A percentile compares a stretch with the other conserved stretches of the same genome.
Evolutionary conservation across 176 grass and related monocot genomes (phyloP).

Genomic region (Secale cereale): DNA sequence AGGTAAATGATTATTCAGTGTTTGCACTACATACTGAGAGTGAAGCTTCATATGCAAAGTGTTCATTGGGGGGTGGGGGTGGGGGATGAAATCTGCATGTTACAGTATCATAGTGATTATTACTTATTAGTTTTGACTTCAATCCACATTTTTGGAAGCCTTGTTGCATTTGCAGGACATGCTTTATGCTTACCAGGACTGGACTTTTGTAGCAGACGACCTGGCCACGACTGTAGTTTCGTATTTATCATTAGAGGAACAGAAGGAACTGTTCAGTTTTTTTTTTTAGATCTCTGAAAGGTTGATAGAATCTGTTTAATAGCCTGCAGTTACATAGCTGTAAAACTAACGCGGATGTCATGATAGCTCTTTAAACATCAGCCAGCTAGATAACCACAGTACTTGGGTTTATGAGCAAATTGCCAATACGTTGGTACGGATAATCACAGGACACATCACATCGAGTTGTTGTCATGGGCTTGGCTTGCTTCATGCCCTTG

Average conservation of each 20-base stretch:
- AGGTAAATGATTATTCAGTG: constrained; percentile 50
- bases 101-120: background rate
- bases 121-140: background rate
- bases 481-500: background rate
- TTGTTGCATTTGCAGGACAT: background rate
- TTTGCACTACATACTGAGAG: background rate
- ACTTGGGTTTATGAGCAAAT: background rate
- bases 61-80: background rate
- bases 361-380: background rate
- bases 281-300: background rate
- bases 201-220: background rate
- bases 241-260: background rate
- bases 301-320: background rate
- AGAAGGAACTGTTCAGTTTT: background rate
- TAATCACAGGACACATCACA: background rate
- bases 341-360: background rate
- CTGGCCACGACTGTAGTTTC: background rate
- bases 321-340: background rate
- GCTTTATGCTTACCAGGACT: background rate
- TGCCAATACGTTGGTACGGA: background rate
- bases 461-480: background rate
- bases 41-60: background rate
- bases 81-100: background rate
- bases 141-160: background rate
- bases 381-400: background rate